phyloP scores from a whole-genome alignment of 352 stramenopile species.

The Pythium insidiosum region DNA sequence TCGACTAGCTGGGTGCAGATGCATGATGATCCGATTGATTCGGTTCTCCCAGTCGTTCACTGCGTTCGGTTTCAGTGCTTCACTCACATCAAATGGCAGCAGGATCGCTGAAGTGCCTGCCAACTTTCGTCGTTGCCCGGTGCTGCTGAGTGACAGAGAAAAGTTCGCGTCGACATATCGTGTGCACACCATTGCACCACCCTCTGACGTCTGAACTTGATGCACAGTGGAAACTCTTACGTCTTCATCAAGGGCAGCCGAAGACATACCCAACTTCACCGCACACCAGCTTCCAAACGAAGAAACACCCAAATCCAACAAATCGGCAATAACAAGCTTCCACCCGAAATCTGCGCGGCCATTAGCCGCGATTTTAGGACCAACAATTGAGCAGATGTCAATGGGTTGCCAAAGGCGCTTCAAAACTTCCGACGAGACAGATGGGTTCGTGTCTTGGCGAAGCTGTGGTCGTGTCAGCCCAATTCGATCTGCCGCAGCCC shows the following conservation, averaged over 20 bases:
- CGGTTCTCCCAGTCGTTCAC: constrained; percentile 32
- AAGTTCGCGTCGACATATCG: constrained; percentile 44
- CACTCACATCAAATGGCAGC: constrained; percentile 43
- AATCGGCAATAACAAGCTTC: constrained; percentile 73
- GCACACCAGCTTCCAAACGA: constrained; percentile 74
- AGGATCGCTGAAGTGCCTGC: constrained; percentile 40
- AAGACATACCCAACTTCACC: constrained; percentile 32
- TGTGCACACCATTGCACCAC: constrained; percentile 37
- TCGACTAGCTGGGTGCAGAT: constrained; percentile 21
- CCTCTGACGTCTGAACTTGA: constrained; percentile 13
- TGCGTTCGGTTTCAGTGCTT: constrained; percentile 21
- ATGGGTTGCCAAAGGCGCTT: constrained; percentile 17
- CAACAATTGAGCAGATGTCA: constrained; percentile 26
- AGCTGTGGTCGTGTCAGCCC: too few relatives aligned
- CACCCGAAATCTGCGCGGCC: constrained; percentile 18
- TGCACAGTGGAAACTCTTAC: constrained; percentile 12
- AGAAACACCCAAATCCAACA: constrained; percentile 38
- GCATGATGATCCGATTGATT: constrained; percentile 22
- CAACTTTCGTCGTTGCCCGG: constrained; percentile 20
- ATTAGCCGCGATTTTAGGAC: neutral
- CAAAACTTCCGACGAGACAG: neutral
- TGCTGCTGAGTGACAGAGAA: constrained; percentile 2
- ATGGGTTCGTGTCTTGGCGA: too few relatives aligned
- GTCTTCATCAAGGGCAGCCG: constrained; percentile 15
- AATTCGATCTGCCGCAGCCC: constrained; percentile 12